phyloP scores from a whole-genome alignment of 2,329 filamentous ascomycete genomes.

The Diaporthe aspalathi region DNA sequence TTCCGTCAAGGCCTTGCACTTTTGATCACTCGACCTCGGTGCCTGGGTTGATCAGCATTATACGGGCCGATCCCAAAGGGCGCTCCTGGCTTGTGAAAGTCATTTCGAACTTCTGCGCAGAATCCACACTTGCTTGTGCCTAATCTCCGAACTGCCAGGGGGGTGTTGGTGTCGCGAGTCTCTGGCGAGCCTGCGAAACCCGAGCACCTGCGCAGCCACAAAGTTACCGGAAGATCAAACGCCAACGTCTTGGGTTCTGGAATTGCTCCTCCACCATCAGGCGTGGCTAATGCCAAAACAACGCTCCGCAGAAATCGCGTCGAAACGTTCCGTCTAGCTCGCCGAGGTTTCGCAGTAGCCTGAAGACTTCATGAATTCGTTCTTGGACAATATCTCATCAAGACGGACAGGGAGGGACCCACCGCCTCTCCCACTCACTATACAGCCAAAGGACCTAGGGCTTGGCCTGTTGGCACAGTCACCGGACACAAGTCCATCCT shows the following conservation, averaged over 20 bases:
- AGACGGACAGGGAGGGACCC: slow-evolving; percentile 37
- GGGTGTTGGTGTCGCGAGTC: slow-evolving; percentile 15
- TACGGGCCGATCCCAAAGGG: slow-evolving; percentile 29
- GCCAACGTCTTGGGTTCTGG: slow-evolving; percentile 13
- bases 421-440: slow-evolving; percentile 37
- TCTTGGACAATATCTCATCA: slow-evolving; percentile 36
- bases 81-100: slow-evolving; percentile 38
- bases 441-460: slow-evolving; percentile 34
- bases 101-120: slow-evolving; percentile 11
- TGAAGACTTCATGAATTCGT: slow-evolving; percentile 38
- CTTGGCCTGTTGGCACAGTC: slow-evolving; percentile 34
- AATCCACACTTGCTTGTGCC: neutral
- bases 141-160: neutral
- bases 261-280: neutral
- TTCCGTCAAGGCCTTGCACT: neutral
- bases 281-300: neutral
- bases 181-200: neutral
- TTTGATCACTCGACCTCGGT: slow-evolving; percentile 34
- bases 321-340: neutral
- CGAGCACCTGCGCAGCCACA: slow-evolving; percentile 1
- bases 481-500: slow-evolving; percentile 15
- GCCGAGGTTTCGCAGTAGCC: slow-evolving; percentile 2
- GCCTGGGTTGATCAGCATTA: slow-evolving; percentile 33
- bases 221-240: slow-evolving; percentile 11
- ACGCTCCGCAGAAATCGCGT: neutral